Base-by-base conservation (phyloP, 169 alveolate species). In the Eimeria falciformis region DNA sequence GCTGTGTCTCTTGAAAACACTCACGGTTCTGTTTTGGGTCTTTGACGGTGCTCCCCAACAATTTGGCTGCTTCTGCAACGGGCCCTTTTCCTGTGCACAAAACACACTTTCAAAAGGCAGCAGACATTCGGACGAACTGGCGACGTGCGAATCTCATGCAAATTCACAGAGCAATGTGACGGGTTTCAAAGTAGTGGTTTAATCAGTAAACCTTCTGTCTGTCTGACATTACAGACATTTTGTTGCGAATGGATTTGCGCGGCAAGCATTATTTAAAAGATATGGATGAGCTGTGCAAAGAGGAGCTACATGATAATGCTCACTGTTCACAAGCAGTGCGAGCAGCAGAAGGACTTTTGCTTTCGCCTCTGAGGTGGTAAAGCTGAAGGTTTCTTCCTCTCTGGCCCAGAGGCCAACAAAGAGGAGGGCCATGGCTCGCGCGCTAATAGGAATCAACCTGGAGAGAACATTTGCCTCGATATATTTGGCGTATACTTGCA, bases 391-490 rank as follows among this genome's bases (percentile, higher is more conserved):
- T 5, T 23, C 66, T 75, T 21, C 43, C 23, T 75, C 85, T 46
- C 23, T 75, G 3, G 85, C 85, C 85, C 85, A 75, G 4, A 75
- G 68, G 66, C 66, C 85, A 25, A 46, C 53, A 21, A n/a, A 18
- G 12, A 75, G 66, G 18, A 75, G 66, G 0, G 66, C 27, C 37
- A 40, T 17, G 46, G 46, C 62, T 5, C 66, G 33, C 4, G 29
- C 21, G 43, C 66, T 45, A 9, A 25, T 25, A 37, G 65, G 21
- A 0, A 29, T 43, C 9, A 75, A 6, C 6, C 56, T 33, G 56
- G 85, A 40, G n/a, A 75, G 23, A n/a, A 75, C 43, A 4, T 6
- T 18, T 0, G 17, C 3, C 23, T 75, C 85, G 11, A 75, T 4
- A 9, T 45, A 18, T 37, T 43, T n/a, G 3, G 85, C 85, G 43